Evolutionary conservation across 352 stramenopile species (phyloP).

Genomic region (Pythium myriotylum): DNA sequence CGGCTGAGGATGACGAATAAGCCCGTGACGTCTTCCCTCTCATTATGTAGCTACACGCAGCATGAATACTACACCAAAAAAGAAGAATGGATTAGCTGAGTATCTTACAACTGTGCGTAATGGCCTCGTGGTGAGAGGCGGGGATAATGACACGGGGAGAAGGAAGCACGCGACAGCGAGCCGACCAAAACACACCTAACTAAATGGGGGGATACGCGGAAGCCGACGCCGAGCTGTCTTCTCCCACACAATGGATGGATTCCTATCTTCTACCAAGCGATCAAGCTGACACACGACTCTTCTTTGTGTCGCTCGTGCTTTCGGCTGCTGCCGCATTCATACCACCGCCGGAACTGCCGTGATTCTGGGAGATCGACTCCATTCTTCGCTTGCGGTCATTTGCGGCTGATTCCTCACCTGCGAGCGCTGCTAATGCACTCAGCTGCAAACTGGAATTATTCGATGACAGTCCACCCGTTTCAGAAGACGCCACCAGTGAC

Average conservation of each 20-base stretch:
- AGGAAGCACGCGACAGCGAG: slow-evolving; percentile 1
- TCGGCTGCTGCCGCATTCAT: slow-evolving; percentile 4
- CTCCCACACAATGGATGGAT: too few relatives aligned
- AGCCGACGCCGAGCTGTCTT: background rate
- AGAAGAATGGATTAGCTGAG: slow-evolving; percentile 6
- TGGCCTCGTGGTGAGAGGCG: background rate
- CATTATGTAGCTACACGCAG: background rate
- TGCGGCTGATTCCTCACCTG: slow-evolving; percentile 59
- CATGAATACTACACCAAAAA: slow-evolving; percentile 1
- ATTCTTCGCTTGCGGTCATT: slow-evolving; percentile 68
- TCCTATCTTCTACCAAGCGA: slow-evolving; percentile 11
- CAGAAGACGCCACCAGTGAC: slow-evolving; percentile 79
- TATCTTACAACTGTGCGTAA: slow-evolving; percentile 20
- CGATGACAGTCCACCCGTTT: slow-evolving; percentile 46
- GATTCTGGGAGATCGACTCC: slow-evolving; percentile 28
- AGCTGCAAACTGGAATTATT: slow-evolving; percentile 68
- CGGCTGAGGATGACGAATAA: slow-evolving; percentile 17
- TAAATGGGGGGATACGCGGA: background rate
- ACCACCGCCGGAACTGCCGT: slow-evolving; percentile 2
- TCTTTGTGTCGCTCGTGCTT: slow-evolving; percentile 14
- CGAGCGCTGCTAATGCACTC: slow-evolving; percentile 63
- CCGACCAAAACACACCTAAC: slow-evolving; percentile 20
- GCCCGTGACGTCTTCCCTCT: background rate
- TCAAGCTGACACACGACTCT: slow-evolving; percentile 28
- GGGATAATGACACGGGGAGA: background rate